phyloP scores from a whole-genome alignment of 352 stramenopile species.

The Peronosclerospora sorghi region DNA sequence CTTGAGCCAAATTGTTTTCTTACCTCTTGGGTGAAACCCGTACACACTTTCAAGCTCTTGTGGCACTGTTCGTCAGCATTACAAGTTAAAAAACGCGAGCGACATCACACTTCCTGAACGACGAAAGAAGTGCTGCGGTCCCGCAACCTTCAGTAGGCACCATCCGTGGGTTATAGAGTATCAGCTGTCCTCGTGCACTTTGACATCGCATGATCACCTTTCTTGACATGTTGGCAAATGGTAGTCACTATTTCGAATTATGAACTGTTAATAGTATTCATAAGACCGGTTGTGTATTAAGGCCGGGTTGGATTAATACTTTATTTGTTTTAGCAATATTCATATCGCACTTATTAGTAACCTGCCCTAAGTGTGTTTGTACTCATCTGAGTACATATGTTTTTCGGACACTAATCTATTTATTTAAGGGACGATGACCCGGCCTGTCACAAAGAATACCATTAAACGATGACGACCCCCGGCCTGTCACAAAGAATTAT shows the following conservation, averaged over 20 bases:
- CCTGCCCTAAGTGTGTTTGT: too few relatives aligned
- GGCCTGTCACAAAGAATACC: too few relatives aligned
- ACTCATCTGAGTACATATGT: too few relatives aligned
- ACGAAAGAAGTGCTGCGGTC: not conserved
- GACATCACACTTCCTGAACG: not conserved
- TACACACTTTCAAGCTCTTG: slow-evolving; percentile 44
- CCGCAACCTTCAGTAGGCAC: slow-evolving; percentile 37
- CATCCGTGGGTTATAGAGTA: slow-evolving; percentile 47
- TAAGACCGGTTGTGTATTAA: too few relatives aligned
- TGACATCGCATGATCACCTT: slow-evolving; percentile 30
- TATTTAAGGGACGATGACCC: too few relatives aligned
- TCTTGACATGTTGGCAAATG: slow-evolving; percentile 1
- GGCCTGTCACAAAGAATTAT: too few relatives aligned
- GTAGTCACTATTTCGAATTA: not conserved
- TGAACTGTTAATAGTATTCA: too few relatives aligned
- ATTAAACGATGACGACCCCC: too few relatives aligned
- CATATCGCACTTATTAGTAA: too few relatives aligned
- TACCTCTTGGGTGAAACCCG: slow-evolving; percentile 42
- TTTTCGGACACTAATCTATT: too few relatives aligned
- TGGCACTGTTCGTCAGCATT: slow-evolving; percentile 19
- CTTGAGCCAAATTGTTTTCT: not conserved
- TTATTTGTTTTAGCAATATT: too few relatives aligned
- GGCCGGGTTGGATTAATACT: too few relatives aligned
- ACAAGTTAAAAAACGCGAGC: not conserved
- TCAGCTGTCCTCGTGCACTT: slow-evolving; percentile 34